Conservation (phyloP, 2,329 filamentous ascomycete genomes). For the Diplocarpon mali region DNA sequence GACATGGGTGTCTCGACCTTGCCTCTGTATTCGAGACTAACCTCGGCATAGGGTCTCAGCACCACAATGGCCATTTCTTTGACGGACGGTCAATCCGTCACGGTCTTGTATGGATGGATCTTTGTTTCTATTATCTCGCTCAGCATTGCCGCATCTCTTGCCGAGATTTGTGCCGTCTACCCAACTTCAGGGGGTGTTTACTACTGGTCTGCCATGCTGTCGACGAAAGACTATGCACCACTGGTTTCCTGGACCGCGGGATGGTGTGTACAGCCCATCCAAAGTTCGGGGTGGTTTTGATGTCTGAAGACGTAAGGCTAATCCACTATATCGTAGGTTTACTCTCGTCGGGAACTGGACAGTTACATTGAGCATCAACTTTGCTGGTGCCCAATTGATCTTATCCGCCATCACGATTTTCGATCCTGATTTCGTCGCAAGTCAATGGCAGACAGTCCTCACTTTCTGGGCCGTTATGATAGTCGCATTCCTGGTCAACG, state of each 20-base stretch:
- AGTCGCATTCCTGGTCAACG: constrained; percentile 52
- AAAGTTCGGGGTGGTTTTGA: no score
- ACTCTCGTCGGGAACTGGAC: constrained; percentile 68
- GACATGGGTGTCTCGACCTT: background rate
- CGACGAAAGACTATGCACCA: constrained; percentile 52
- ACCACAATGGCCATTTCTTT: constrained; percentile 61
- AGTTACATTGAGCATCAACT: constrained; percentile 52
- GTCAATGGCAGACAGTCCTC: constrained; percentile 57
- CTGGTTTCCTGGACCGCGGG: constrained; percentile 60
- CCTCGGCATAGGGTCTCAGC: constrained; percentile 38
- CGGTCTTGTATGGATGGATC: constrained; percentile 60
- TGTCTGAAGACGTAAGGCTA: background rate
- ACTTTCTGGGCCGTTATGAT: constrained; percentile 64
- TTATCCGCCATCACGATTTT: constrained; percentile 58
- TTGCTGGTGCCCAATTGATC: constrained; percentile 58
- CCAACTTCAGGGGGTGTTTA: constrained; percentile 60
- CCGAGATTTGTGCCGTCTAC: constrained; percentile 59
- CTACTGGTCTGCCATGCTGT: constrained; percentile 60
- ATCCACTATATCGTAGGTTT: constrained; percentile 24
- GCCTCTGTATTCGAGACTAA: background rate
- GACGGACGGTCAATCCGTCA: constrained; percentile 57
- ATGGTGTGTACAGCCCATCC: constrained; percentile 44
- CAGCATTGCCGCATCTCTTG: constrained; percentile 53
- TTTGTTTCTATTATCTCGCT: constrained; percentile 52
- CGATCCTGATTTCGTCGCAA: constrained; percentile 57